Conservation (phyloP, 2,329 filamentous ascomycete genomes). For the Colletotrichum echinochloae region DNA sequence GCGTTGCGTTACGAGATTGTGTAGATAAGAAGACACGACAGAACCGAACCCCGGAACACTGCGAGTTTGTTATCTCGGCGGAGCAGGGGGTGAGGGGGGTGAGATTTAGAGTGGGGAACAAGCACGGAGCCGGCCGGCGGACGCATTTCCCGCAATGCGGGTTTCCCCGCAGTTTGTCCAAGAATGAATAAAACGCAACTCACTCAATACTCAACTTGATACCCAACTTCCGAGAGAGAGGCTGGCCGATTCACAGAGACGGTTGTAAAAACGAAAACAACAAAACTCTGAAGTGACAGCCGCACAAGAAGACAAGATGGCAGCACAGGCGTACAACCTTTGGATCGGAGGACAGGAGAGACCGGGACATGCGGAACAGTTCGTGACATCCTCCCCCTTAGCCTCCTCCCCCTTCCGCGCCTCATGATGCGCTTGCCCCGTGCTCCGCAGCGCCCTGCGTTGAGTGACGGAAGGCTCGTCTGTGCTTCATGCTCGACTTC, state of each 20-base stretch:
- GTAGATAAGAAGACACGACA: constrained; percentile 23
- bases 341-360: constrained; percentile 46
- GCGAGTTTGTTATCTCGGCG: constrained; percentile 28
- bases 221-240: too few relatives aligned
- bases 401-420: constrained; percentile 6
- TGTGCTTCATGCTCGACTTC: constrained; percentile 27
- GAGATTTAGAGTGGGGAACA: constrained; percentile 21
- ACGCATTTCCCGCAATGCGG: too few relatives aligned
- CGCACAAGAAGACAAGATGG: constrained; percentile 38
- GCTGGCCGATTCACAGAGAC: not conserved
- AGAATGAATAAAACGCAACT: too few relatives aligned
- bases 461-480: constrained; percentile 33
- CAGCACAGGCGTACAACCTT: constrained; percentile 39
- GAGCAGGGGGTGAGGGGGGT: not conserved
- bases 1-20: constrained; percentile 37
- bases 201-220: too few relatives aligned
- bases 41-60: not conserved
- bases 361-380: constrained; percentile 59
- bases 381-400: constrained; percentile 45
- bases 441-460: constrained; percentile 25
- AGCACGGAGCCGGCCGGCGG: constrained; percentile 36
- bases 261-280: too few relatives aligned
- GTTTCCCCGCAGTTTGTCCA: too few relatives aligned
- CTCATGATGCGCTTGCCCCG: not conserved
- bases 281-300: constrained; percentile 15